Base-by-base conservation (phyloP, 108 stramenopile species). In the Aurantiochytrium sp. region DNA sequence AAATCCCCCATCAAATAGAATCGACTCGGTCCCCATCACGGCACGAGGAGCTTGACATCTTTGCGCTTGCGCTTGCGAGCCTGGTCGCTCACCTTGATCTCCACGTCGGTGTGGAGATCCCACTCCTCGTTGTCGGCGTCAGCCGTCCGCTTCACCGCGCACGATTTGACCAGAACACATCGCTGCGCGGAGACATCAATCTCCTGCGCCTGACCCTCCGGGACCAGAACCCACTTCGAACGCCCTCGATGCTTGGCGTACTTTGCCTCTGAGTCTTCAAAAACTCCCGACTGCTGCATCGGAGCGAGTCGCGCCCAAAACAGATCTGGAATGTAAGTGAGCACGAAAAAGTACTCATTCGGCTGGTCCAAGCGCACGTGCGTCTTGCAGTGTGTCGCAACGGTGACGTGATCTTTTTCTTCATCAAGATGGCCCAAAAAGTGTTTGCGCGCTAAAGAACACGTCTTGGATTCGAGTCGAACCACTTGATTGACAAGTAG, bases 51-150 rank as follows among this genome's bases (percentile, higher is more conserved):
- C 55, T 57, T 57, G 55, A 16, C 55, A 16, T 69, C 42, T 23
- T 69, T 69, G 14, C 64, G 64, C 25, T 69, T 69, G 14, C 42
- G 25, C 18, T 69, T 69, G 18, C 64, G 64, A 28, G 42, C 25
- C 25, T 69, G 35, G 25, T 69, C 64, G 64, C 64, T 42, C 25
- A 18, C 64, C 42, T 69, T 69, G 25, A 69, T 2, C 42, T 69
- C 64, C 21, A 69, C 64, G 25, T 69, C 64, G 18, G 64, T 69
- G 18, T 42, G 42, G 18, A 83, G 45, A 23, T 83, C 76, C 76
- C 76, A 83, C 51, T 83, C 76, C 28, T 83, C 76, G 16, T 83
- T 47, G 76, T 83, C 76, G n/a, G 76, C 76, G 76, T 83, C 76
- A 12, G 45, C 49, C 14, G 76, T 83, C n/a, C 51, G 45, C 51